These are phyloP conservation scores for Tricholoma terreum DNA, from an alignment of 768 basidiomycete species.

Conservation along the genomic window DNA sequence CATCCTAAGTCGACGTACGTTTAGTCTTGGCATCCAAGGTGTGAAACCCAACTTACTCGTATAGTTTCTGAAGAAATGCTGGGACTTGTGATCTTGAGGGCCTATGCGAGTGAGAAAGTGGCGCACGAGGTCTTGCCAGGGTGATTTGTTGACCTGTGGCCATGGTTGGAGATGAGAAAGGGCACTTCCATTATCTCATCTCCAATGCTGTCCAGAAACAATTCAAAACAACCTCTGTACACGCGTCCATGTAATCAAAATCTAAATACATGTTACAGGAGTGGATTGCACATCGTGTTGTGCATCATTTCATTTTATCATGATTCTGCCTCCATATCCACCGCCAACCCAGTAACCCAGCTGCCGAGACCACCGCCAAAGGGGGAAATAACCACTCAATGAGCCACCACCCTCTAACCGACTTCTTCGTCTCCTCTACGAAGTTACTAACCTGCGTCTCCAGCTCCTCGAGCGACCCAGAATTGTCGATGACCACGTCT, in stretches of 20 bases:
- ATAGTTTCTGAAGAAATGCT: constrained; percentile 90
- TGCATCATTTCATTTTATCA: constrained; percentile 12
- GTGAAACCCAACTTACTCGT: constrained; percentile 57
- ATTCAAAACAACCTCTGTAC: background rate
- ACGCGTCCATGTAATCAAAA: no score
- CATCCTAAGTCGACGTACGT: constrained; percentile 55
- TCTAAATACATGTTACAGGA: no score
- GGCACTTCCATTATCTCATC: background rate
- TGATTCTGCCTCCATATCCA: constrained; percentile 9
- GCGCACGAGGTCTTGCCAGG: constrained; percentile 23
- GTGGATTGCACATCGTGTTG: no score
- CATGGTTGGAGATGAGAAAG: constrained; percentile 21
- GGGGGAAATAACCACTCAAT: constrained; percentile 27
- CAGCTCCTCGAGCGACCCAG: constrained; percentile 69
- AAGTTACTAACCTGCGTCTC: constrained; percentile 50
- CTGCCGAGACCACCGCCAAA: constrained; percentile 14
- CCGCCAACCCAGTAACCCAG: constrained; percentile 11
- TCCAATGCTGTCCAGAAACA: constrained; percentile 1
- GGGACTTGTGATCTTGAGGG: constrained; percentile 48
- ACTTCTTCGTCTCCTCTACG: constrained; percentile 39
- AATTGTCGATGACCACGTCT: constrained; percentile 86
- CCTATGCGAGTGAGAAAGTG: constrained; percentile 29
- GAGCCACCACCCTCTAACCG: constrained; percentile 56
- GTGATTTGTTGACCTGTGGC: constrained; percentile 21
- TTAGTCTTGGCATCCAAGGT: constrained; percentile 6